Evolutionary conservation across 2,329 filamentous ascomycete genomes (phyloP).

Genomic region (Colletotrichum sp.): DNA sequence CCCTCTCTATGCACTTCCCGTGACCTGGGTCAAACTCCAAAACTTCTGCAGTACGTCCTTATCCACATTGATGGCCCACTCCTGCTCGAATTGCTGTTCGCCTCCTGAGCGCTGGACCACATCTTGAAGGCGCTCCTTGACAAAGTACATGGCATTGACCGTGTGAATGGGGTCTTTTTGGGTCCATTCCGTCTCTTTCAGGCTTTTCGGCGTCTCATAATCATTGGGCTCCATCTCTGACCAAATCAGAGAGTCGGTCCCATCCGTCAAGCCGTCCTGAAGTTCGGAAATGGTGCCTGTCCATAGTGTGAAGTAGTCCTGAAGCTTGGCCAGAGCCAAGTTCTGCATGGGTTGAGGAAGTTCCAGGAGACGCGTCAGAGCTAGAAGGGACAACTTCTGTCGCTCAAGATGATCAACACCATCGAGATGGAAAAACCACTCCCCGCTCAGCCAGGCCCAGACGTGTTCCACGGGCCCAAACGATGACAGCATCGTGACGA

Average conservation of each 20-base stretch:
- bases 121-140: conserved; percentile 64
- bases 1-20: background rate
- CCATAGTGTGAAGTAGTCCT: conserved; percentile 80
- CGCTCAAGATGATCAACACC: conserved; percentile 68
- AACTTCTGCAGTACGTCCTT: conserved; percentile 73
- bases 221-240: conserved; percentile 46
- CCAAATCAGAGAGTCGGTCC: conserved; percentile 58
- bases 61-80: conserved; percentile 79
- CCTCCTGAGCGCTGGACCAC: conserved; percentile 68
- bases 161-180: conserved; percentile 71
- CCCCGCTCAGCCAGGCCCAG: conserved; percentile 64
- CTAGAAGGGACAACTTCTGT: conserved; percentile 76
- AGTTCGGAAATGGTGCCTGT: conserved; percentile 72
- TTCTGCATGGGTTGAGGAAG: conserved; percentile 62
- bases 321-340: conserved; percentile 65
- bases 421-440: conserved; percentile 75
- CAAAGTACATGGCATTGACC: conserved; percentile 67
- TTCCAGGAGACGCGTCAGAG: conserved; percentile 74
- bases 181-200: conserved; percentile 57
- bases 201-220: conserved; percentile 62
- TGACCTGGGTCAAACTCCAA: conserved; percentile 14
- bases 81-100: conserved; percentile 67
- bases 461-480: conserved; percentile 53
- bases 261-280: conserved; percentile 61
- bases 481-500: conserved; percentile 62